Percentiles rank a stretch among this genome's conserved stretches.
Evolutionary conservation across 495 filamentous ascomycete species (phyloP).

Genomic region (Chlorociboria aeruginascens): DNA sequence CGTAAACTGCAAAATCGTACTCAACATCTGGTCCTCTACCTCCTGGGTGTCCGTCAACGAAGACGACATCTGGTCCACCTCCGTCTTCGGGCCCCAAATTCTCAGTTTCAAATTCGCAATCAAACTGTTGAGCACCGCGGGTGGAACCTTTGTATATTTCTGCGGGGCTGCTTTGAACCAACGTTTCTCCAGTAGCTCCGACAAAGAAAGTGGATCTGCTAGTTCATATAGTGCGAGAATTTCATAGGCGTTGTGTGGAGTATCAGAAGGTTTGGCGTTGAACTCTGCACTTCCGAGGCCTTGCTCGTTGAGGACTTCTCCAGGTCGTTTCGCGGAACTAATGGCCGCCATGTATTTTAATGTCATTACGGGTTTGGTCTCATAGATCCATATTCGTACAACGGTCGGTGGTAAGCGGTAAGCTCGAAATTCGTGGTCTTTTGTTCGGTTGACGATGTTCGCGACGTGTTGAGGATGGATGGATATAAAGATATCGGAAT

Average conservation of each 20-base stretch:
- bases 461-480: constrained; percentile 27
- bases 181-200: constrained; percentile 29
- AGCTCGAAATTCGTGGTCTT: constrained; percentile 33
- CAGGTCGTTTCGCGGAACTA: constrained; percentile 26
- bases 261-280: constrained; percentile 24
- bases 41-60: constrained; percentile 29
- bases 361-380: constrained; percentile 24
- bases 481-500: constrained; percentile 35
- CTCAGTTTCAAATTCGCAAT: constrained; percentile 23
- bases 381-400: constrained; percentile 36
- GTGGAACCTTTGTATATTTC: constrained; percentile 30
- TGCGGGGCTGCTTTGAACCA: constrained; percentile 28
- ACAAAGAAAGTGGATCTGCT: constrained; percentile 33
- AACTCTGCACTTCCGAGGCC: constrained; percentile 36
- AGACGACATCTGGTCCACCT: constrained; percentile 16
- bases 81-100: constrained; percentile 1
- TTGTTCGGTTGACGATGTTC: constrained; percentile 26
- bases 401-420: constrained; percentile 30
- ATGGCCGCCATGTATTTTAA: constrained; percentile 39
- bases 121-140: constrained; percentile 32
- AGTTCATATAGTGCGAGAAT: constrained; percentile 39
- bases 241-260: constrained; percentile 27
- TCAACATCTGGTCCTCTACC: constrained; percentile 31
- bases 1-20: constrained; percentile 31
- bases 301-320: constrained; percentile 25